Percentiles rank a stretch among this genome's conserved stretches.
These are phyloP conservation scores for Starmerella riodocensis DNA, from an alignment of 805 yeast species.

Conservation along the genomic window DNA sequence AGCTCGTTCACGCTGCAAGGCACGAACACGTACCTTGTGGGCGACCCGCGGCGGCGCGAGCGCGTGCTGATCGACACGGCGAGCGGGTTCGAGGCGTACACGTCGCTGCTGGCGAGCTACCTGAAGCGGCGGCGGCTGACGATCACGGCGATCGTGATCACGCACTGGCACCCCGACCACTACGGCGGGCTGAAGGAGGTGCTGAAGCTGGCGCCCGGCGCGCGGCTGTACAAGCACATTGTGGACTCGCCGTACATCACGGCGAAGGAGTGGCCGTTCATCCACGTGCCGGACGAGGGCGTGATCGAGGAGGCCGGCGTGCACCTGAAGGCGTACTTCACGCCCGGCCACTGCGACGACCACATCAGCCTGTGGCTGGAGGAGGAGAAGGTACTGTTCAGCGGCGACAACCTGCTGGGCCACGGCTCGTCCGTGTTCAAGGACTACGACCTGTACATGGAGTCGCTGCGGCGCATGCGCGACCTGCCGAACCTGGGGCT, in stretches of 20 bases:
- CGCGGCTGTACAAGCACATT: conserved; percentile 13
- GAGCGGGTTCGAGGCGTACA: conserved; percentile 25
- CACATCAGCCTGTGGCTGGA: conserved; percentile 28
- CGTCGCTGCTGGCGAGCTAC: conserved; percentile 19
- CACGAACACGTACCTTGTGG: conserved; percentile 30
- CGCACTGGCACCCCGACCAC: conserved; percentile 32
- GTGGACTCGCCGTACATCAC: neutral
- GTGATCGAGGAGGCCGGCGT: conserved; percentile 23
- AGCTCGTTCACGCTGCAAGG: conserved; percentile 31
- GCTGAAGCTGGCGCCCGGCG: conserved; percentile 11
- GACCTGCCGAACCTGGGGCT: conserved; percentile 13
- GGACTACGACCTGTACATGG: conserved; percentile 24
- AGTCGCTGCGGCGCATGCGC: conserved; percentile 23
- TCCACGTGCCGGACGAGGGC: conserved; percentile 21
- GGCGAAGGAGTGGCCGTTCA: neutral
- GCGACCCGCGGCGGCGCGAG: conserved; percentile 21
- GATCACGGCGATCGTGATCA: conserved; percentile 21
- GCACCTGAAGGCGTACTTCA: conserved; percentile 22
- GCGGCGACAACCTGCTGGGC: conserved; percentile 31
- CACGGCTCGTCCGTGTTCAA: conserved; percentile 29
- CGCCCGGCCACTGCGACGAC: conserved; percentile 31
- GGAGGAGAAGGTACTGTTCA: conserved; percentile 26
- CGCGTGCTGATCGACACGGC: conserved; percentile 30
- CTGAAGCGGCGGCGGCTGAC: conserved; percentile 13
- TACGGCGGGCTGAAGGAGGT: conserved; percentile 24